Evolutionary conservation across 805 yeast species (phyloP), one percentile per base, ranked within the genome.

Genomic region (Wickerhamiella spandovensis): DNA sequence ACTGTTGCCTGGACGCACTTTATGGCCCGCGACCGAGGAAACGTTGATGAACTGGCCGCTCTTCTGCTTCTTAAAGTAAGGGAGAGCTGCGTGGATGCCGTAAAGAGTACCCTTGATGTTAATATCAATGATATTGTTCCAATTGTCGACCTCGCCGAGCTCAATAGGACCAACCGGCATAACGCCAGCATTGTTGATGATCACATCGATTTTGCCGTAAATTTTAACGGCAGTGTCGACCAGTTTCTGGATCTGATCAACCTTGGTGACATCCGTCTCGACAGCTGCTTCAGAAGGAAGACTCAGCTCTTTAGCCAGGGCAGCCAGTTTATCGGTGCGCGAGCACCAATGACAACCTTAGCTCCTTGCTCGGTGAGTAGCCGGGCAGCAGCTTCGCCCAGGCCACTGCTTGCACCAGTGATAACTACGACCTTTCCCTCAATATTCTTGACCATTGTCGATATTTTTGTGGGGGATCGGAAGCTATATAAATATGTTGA

Each of bases 41-140:
- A 79, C 59, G 61, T 78, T 77, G 57, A 79, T 73, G 54, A 79
- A 75, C 56, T 78, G 82, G 18, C 71, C 65, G 63, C 70, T 52
- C 77, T 83, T 79, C 60, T 82, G 81, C 50, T 72, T 72, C 63
- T 81, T 79, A 74, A 87, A 76, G 47, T 75, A 73, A 43, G 81
- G 80, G 48, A 88, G 67, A 21, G 86, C 75, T 9, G 81, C 79
- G 66, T 87, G 95, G 6, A 95, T 85, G 53, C 87, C 67, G 37
- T 81, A 77, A 53, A 87, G 83, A 65, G 87, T 70, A 5, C 94
- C 95, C 52, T 84, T 63, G 5, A 88, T 95, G 61, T 87, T 88
- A 52, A 95, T 84, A 57, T 82, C 73, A 45, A 75, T 79, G 35
- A 72, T 69, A 47, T 85, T 77, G 62, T 86, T 95, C 9, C 69